Conservation (phyloP, 192 early-diverging fungal genomes). For the Backusella mclennaniae region DNA sequence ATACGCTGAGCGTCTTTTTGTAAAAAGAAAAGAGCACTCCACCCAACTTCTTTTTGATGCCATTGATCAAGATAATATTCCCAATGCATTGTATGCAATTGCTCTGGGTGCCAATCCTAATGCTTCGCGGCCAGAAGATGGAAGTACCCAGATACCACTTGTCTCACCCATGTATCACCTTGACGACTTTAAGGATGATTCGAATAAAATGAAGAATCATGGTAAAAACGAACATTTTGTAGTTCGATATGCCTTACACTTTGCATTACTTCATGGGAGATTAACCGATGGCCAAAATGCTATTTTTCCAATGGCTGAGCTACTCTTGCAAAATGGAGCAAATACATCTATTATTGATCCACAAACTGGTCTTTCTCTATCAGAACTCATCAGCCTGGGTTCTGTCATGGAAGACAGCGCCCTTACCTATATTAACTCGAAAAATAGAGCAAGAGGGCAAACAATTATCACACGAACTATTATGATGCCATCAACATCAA, state of each 20-base stretch:
- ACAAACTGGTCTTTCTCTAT: slow-evolving; percentile 12
- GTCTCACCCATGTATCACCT: background rate
- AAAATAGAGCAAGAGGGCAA: slow-evolving; percentile 32
- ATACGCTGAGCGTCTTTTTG: slow-evolving; percentile 55
- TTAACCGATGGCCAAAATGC: background rate
- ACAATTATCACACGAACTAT: background rate
- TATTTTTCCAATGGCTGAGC: slow-evolving; percentile 57
- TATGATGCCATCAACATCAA: background rate
- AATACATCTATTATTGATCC: slow-evolving; percentile 21
- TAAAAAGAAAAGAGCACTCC: slow-evolving; percentile 16
- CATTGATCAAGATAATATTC: slow-evolving; percentile 38
- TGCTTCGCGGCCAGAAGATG: slow-evolving; percentile 29
- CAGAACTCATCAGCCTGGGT: slow-evolving; percentile 19
- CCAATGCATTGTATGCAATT: slow-evolving; percentile 41
- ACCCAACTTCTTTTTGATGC: slow-evolving; percentile 22
- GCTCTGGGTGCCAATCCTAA: slow-evolving; percentile 46
- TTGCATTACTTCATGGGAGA: slow-evolving; percentile 11
- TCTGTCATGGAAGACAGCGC: slow-evolving; percentile 21
- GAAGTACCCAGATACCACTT: background rate
- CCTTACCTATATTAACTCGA: slow-evolving; percentile 24
- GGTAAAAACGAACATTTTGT: background rate
- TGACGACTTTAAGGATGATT: background rate
- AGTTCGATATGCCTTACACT: slow-evolving; percentile 2
- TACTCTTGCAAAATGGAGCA: slow-evolving; percentile 63
- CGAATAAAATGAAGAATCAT: background rate